Evolutionary conservation across 78 protist species (phyloP), one percentile per base, ranked within the genome.

Genomic region (Dictyostelium intermedium): DNA sequence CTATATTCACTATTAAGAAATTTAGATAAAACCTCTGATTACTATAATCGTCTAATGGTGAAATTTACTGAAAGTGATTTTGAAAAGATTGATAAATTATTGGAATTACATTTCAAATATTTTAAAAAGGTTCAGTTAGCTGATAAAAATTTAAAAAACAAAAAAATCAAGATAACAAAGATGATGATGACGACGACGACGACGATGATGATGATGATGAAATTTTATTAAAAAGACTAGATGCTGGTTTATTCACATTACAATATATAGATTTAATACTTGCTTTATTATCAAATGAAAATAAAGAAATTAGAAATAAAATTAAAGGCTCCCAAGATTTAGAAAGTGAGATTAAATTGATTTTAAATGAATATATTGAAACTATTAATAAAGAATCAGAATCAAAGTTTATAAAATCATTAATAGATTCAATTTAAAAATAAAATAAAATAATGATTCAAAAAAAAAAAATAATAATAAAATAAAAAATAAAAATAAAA

Each of bases 191-290:
- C 5, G 56, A 63, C 7, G 73, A 91, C 32, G 93, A 82, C 5
- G 93, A 95, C 5, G 93, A 95, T 23, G 45, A 37, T 3, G 91
- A 82, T 37, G 91, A 87, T 32, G 95, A 77, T 23, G 69, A 63
- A 45, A 37, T 45, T 37, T 56, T 78, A 32, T 66, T 95, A 43
- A 70, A 77, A 66, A 37, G 92, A 73, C 23, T 95, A 10, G 97
- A 95, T 69, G 94, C 95, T 25, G 97, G 97, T 61, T 66, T 95
- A 60, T 95, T 84, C 10, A 84, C 73, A 3, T 73, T 95, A 11
- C 97, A 95, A 82, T 47, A 69, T 23, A 37, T 95, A 8, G 86
- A 83, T 70, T 34, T 87, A 14, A 47, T 95, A 1, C 74, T 95
- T 13, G 73, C 53, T 3, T 23, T 83, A 11, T n/a, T 91, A 23